phyloP scores from a whole-genome alignment of 441 rosid genomes.

The Biscutella auriculata region DNA sequence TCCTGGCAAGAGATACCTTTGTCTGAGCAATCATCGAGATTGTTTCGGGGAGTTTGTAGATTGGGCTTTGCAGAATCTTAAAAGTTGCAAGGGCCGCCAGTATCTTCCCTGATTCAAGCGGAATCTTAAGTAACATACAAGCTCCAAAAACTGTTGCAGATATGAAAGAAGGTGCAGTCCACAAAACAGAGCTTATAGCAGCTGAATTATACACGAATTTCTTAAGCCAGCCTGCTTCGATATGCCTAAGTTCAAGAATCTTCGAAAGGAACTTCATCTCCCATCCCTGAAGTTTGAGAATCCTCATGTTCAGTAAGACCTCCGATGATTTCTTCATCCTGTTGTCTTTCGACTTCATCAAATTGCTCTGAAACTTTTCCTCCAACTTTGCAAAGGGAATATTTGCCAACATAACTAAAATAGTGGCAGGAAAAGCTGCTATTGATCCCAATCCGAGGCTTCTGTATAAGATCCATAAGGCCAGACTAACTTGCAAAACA shows the following conservation, averaged over 20 bases:
- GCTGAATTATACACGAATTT: constrained; percentile 17
- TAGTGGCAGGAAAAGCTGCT: constrained; percentile 25
- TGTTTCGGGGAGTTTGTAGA: constrained; percentile 28
- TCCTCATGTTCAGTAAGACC: constrained; percentile 26
- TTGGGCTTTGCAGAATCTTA: constrained; percentile 27
- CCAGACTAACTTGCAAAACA: constrained; percentile 30
- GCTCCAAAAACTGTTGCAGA: constrained; percentile 24
- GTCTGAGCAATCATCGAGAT: constrained; percentile 30
- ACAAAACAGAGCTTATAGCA: constrained; percentile 13
- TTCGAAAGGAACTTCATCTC: constrained; percentile 27
- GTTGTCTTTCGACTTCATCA: constrained; percentile 28
- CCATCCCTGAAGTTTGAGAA: constrained; percentile 36
- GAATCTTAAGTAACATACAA: constrained; percentile 24
- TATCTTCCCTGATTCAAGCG: constrained; percentile 33
- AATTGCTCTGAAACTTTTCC: constrained; percentile 25
- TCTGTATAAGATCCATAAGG: constrained; percentile 32
- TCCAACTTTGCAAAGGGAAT: constrained; percentile 30
- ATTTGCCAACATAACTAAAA: constrained; percentile 24
- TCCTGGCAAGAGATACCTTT: constrained; percentile 32
- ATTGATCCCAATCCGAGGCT: constrained; percentile 36
- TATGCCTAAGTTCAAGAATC: constrained; percentile 22
- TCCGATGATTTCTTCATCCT: constrained; percentile 31
- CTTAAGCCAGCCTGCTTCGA: constrained; percentile 24
- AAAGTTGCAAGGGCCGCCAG: constrained; percentile 35
- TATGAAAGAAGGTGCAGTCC: constrained; percentile 29